Conservation (phyloP, 2,329 filamentous ascomycete species). For the Sclerotinia sclerotiorum region DNA sequence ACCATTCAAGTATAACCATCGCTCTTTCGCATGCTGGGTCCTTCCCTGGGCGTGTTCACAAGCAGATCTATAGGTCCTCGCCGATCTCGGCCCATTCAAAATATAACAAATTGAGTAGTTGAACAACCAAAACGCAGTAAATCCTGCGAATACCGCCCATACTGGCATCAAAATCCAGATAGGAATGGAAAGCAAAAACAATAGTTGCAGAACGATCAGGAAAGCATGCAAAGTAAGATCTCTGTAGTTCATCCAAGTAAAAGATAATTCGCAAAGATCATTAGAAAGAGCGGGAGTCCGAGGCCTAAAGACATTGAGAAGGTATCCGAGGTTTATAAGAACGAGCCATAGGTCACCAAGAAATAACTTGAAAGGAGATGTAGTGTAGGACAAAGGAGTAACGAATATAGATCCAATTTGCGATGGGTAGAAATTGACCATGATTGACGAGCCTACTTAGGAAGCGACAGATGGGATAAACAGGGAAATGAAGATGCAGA, state of each 20-base stretch:
- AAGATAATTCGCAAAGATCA: constrained; percentile 59
- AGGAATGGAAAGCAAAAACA: constrained; percentile 60
- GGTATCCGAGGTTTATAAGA: constrained; percentile 43
- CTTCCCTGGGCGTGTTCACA: constrained; percentile 52
- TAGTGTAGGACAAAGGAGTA: constrained; percentile 26
- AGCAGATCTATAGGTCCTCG: constrained; percentile 51
- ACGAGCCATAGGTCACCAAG: constrained; percentile 7
- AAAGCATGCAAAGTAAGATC: constrained; percentile 58
- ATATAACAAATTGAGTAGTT: constrained; percentile 54
- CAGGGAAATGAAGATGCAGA: background rate
- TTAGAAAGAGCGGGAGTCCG: constrained; percentile 3
- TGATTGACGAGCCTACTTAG: constrained; percentile 3
- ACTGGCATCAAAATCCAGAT: constrained; percentile 50
- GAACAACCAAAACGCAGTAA: constrained; percentile 48
- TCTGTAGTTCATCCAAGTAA: constrained; percentile 55
- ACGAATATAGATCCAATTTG: constrained; percentile 54
- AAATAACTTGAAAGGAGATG: constrained; percentile 26
- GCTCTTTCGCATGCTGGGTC: constrained; percentile 56
- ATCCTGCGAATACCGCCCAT: constrained; percentile 46
- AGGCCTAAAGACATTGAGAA: constrained; percentile 23
- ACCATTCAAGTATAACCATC: constrained; percentile 81
- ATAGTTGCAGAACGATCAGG: constrained; percentile 58
- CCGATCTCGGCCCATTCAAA: constrained; percentile 51
- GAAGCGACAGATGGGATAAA: constrained; percentile 3
- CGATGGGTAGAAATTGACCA: constrained; percentile 55